Base-by-base conservation (phyloP, 768 basidiomycete genomes). In the Tulasnella sp. region DNA sequence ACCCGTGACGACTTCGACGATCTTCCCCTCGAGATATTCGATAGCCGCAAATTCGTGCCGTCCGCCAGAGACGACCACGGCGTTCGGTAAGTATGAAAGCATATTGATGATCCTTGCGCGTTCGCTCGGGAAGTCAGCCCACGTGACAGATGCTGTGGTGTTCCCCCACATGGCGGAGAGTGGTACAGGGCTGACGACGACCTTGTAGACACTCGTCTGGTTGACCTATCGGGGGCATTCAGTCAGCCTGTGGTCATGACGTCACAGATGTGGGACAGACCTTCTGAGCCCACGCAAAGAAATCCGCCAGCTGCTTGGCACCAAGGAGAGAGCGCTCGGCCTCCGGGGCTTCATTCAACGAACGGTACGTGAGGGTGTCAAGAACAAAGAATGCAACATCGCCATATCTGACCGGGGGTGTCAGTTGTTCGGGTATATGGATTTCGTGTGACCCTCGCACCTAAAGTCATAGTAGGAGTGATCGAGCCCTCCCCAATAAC, bases 41-140 rank as follows among this genome's bases (percentile, higher is more conserved):
- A 86, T 75, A 4, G 77, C 78, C 1, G 84, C 84, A 63, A 86
- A 87, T 68, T 87, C 85, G 66, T 88, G 86, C 19, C 85, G 74
- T 65, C 86, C 86, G 6, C 84, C 85, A 2, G 79, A 81, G 42
- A 87, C 68, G 49, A 87, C 65, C 64, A 83, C 69, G 43, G 85
- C 77, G 63, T 87, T 86, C 0, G 83, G 82, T 9, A 86, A 79
- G 21, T 77, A 73, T 59, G 81, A 77, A 39, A 89, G 69, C 0
- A 76, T 71, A 21, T 73, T 67, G 27, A 88, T 71, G 11, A 89
- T 67, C 0, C 73, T 67, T 12, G 74, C 71, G 62, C 83, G 80
- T 68, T 87, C 85, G 12, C 66, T 65, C 3, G 73, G 68, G 67
- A 76, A 86, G 0, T 69, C 82, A 0, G 80, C 80, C 84, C 84